Percentiles rank a stretch among this genome's conserved stretches.
These are phyloP conservation scores for Diaporthe sp. DNA, from an alignment of 2,329 filamentous ascomycete genomes.

Conservation along the genomic window DNA sequence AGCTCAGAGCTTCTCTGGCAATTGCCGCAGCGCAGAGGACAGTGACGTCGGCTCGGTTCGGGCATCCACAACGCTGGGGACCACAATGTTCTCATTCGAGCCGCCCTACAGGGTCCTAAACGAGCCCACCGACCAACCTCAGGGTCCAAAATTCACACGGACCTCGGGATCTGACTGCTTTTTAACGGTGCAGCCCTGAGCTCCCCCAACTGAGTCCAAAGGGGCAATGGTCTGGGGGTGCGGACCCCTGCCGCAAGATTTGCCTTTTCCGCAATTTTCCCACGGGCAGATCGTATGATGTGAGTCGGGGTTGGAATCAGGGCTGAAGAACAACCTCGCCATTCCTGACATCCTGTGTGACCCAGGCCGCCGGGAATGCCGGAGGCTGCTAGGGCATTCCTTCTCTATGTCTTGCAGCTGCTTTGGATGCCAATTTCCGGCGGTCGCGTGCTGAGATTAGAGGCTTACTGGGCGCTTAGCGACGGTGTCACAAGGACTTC, in stretches of 20 bases:
- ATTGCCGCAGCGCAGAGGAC: background rate
- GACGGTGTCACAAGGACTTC: background rate
- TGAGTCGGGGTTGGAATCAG: background rate
- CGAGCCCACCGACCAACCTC: background rate
- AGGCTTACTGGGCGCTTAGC: background rate
- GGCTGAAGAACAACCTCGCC: slow-evolving; percentile 4
- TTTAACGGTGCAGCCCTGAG: background rate
- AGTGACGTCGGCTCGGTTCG: background rate
- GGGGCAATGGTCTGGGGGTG: slow-evolving; percentile 4
- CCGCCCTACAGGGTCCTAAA: slow-evolving; percentile 10
- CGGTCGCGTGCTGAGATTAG: background rate
- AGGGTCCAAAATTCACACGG: background rate
- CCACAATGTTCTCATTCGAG: background rate
- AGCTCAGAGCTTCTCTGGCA: background rate
- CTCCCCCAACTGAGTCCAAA: background rate
- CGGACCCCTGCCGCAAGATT: background rate
- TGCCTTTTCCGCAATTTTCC: slow-evolving; percentile 1
- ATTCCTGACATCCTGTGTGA: background rate
- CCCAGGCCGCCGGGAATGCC: background rate
- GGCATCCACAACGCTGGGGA: background rate
- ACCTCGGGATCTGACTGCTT: background rate
- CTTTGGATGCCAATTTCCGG: slow-evolving; percentile 3
- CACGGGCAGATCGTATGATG: slow-evolving; percentile 10
- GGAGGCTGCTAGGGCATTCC: background rate
- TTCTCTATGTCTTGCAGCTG: background rate